These are phyloP conservation scores for Boletus rufocinnamomeus DNA, from an alignment of 768 basidiomycete genomes.

Conservation along the genomic window DNA sequence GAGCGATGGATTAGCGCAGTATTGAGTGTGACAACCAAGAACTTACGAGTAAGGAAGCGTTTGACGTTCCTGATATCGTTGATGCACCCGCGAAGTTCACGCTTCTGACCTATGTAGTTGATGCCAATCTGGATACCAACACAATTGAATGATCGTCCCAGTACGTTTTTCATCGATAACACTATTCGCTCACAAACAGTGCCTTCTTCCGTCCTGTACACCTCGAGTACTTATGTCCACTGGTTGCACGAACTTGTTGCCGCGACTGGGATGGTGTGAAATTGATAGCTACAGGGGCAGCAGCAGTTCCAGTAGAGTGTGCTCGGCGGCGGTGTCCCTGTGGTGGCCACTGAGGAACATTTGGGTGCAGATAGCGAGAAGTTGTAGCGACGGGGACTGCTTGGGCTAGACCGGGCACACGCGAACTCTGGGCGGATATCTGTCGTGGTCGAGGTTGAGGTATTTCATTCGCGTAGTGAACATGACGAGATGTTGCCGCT, in stretches of 20 bases:
- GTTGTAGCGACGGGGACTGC: slow-evolving; percentile 4
- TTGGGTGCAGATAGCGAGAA: background rate
- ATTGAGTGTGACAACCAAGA: background rate
- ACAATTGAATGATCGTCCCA: background rate
- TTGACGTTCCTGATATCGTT: slow-evolving; percentile 77
- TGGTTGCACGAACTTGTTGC: slow-evolving; percentile 1
- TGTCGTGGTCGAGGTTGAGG: slow-evolving; percentile 15
- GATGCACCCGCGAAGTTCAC: slow-evolving; percentile 73
- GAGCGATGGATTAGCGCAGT: background rate
- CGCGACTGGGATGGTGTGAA: slow-evolving; percentile 8
- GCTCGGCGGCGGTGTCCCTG: slow-evolving; percentile 24
- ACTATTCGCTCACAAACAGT: slow-evolving; percentile 37
- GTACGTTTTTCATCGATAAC: background rate
- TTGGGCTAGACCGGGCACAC: background rate
- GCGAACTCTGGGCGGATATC: slow-evolving; percentile 10
- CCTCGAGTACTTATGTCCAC: slow-evolving; percentile 44
- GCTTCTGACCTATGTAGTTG: slow-evolving; percentile 66
- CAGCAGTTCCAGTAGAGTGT: slow-evolving; percentile 20
- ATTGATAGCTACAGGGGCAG: background rate
- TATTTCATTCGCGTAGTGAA: slow-evolving; percentile 28
- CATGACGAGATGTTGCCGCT: slow-evolving; percentile 22
- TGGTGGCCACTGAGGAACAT: slow-evolving; percentile 6
- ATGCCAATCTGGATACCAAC: slow-evolving; percentile 63
- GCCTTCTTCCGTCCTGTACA: slow-evolving; percentile 57
- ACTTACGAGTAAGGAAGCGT: slow-evolving; percentile 63